Base-by-base conservation (phyloP, 2,329 filamentous ascomycete species). In the Phaeomoniella chlamydospora region DNA sequence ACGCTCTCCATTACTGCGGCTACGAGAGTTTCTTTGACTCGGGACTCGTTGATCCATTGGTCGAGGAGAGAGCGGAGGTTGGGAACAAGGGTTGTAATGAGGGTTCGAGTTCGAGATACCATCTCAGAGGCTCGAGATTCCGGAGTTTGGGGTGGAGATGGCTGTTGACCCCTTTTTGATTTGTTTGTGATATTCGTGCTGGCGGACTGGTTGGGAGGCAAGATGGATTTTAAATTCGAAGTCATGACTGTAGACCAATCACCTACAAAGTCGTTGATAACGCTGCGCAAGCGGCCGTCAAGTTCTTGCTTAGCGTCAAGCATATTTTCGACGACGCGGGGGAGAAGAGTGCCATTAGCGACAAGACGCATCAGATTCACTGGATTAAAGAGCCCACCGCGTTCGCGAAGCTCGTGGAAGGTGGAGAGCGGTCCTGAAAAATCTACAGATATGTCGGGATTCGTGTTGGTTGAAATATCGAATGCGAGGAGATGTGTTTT, bases 401-500 rank as follows among this genome's bases (percentile, higher is more conserved):
- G 67, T 37, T 75, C 69, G 29, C 75, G 70, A 3, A 80, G 61
- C 47, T 79, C 75, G 64, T 72, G 78, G 54, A 80, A 80, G 2
- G 76, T 78, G 43, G 63, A 72, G 4, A 72, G 74, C 10, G 79
- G 59, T 34, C 65, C 68, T n/a, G 72, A 74, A 52, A 80, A 77
- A 54, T 80, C 75, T 51, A 80, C 68, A 11, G 69, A 68, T 33
- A 79, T 62, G 42, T 80, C 75, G 3, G 75, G 74, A 2, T 72
- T 70, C 14, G 77, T 71, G 17, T 15, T 17, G 47, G 71, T 80
- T 51, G 80, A 87, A 45, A 98, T 94, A 59, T 98, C 90, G 42
- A 98, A 86, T 6, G 87, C 87, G 16, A 98, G 77, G 35, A 98
- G 81, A 54, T 94, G 84, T 53, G 94, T 92, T 58, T 96, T 96